Evolutionary conservation across 108 stramenopile species (phyloP), one percentile per base, ranked within the genome.

Genomic region (Cyclotella kingstonii): DNA sequence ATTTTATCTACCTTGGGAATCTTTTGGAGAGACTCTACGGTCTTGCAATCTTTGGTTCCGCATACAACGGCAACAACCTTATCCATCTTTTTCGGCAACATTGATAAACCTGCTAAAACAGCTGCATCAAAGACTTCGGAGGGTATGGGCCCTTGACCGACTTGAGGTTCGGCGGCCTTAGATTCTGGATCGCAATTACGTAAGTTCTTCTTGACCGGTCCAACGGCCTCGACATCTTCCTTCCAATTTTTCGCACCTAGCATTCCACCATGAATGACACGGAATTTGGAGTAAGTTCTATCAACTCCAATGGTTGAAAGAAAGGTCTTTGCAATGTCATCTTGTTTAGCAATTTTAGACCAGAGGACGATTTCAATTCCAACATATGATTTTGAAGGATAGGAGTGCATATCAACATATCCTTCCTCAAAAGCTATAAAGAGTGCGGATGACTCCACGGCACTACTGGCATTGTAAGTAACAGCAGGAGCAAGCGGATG

Each of bases 241-340:
- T 78, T 75, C 93, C 93, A 91, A 33, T 83, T 83, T 35, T 69
- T 64, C 10, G 74, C 76, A 50, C 86, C 90, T 63, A 79, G 79
- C 84, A 91, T 91, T 33, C 90, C 90, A 38, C 90, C 90, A 51
- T 78, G 81, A 40, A 91, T 82, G 49, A 91, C 74, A 28, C 86
- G 83, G 66, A 66, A 91, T 8, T 65, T 65, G 3, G 85, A 79
- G 35, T 38, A 53, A 2, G 40, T 35, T 4, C 42, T 44, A 22
- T 46, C 40, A 53, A 76, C 66, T 33, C 55, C 30, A 23, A 67
- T 53, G 12, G 67, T 19, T 36, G 46, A 45, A 39, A 77, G 34
- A 58, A 81, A 49, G 3, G 70, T 19, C 56, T 17, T n/a, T 52
- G 79, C 35, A 49, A 63, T 23, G 70, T 63, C 44, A 85, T 54